These are phyloP conservation scores for Amesomyces nigricolor DNA, from an alignment of 2,329 filamentous ascomycete species.

Conservation along the genomic window DNA sequence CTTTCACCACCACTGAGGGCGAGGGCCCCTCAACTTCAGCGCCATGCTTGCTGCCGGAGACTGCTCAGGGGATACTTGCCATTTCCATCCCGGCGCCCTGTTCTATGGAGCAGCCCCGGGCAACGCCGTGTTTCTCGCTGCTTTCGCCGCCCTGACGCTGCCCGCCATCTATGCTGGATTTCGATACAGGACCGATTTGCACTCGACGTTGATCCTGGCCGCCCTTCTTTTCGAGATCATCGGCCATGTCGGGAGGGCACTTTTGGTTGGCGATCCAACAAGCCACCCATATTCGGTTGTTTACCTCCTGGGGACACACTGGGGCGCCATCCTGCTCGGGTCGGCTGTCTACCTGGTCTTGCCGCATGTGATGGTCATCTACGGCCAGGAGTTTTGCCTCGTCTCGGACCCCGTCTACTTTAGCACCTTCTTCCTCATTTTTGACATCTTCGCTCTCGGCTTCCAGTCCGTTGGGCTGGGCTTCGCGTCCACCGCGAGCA, in stretches of 20 bases:
- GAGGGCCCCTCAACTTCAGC: neutral
- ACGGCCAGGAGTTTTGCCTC: constrained; percentile 39
- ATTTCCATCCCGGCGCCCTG: constrained; percentile 21
- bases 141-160: constrained; percentile 26
- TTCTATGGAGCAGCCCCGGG: constrained; percentile 21
- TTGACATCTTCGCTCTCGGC: constrained; percentile 34
- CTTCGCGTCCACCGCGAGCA: constrained; percentile 35
- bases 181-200: constrained; percentile 33
- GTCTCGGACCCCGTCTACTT: constrained; percentile 32
- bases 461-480: constrained; percentile 36
- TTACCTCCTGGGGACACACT: constrained; percentile 42
- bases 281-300: constrained; percentile 38
- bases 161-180: constrained; percentile 25
- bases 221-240: constrained; percentile 41
- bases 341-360: constrained; percentile 41
- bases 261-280: constrained; percentile 34
- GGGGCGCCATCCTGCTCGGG: constrained; percentile 43
- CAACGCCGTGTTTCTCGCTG: constrained; percentile 26
- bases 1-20: constrained; percentile 1
- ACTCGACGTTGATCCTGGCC: constrained; percentile 36
- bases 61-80: constrained; percentile 23
- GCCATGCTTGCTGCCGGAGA: constrained; percentile 23
- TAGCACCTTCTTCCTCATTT: constrained; percentile 32
- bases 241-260: constrained; percentile 42
- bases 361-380: constrained; percentile 43